phyloP scores from a whole-genome alignment of 140 eudicot genomes.

The Artemisia princeps region DNA sequence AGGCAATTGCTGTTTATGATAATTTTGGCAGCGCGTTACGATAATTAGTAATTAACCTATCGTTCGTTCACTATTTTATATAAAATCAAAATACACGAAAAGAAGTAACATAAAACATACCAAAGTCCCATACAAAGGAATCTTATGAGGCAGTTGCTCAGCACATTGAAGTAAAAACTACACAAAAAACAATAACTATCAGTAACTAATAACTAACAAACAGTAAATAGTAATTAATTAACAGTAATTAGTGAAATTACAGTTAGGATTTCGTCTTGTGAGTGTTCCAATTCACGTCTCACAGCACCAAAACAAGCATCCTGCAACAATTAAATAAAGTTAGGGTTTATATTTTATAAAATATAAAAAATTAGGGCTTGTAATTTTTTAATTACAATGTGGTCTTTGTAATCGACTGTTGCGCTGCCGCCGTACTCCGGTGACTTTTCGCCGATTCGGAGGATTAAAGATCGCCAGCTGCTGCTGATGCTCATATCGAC shows the following conservation, averaged over 20 bases:
- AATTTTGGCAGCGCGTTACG: too few species aligned
- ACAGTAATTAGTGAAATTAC: conserved; percentile 29
- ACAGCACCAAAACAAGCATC: conserved; percentile 73
- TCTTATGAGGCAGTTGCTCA: conserved; percentile 94
- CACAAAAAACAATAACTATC: conserved; percentile 2
- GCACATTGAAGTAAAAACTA: conserved; percentile 91
- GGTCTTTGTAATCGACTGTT: conserved; percentile 70
- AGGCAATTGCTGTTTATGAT: too few species aligned
- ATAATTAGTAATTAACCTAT: too few species aligned
- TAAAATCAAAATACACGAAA: neutral
- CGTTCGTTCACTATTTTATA: too few species aligned
- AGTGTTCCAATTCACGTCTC: conserved; percentile 67
- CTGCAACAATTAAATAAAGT: conserved; percentile 31
- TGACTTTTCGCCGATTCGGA: conserved; percentile 82
- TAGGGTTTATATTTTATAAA: conserved; percentile 26
- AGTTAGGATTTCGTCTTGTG: conserved; percentile 49
- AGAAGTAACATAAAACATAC: conserved; percentile 31
- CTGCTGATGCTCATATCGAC: conserved; percentile 12
- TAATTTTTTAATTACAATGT: conserved; percentile 45
- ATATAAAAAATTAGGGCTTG: neutral
- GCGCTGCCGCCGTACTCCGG: conserved; percentile 78
- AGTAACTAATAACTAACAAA: neutral
- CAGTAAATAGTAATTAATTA: neutral
- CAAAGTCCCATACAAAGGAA: conserved; percentile 88
- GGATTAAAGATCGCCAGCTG: conserved; percentile 66